Evolutionary conservation across 2,329 filamentous ascomycete species (phyloP).

Genomic region (Pseudogymnoascus sp.): DNA sequence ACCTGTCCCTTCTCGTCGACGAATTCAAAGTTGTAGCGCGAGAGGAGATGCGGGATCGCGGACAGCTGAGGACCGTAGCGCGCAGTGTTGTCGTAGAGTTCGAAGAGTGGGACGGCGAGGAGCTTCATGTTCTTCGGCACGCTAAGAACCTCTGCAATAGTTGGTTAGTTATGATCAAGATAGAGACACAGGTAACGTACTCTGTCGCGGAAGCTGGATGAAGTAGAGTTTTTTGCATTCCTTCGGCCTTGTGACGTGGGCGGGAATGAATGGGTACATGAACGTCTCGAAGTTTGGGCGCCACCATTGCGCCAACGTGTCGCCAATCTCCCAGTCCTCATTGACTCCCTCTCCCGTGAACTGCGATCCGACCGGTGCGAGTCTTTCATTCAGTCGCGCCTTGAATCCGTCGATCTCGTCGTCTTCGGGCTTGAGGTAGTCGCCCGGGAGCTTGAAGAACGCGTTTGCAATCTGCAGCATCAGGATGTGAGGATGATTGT

Average conservation of each 20-base stretch:
- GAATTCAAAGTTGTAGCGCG: conserved; percentile 95
- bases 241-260: conserved; percentile 91
- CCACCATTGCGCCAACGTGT: conserved; percentile 98
- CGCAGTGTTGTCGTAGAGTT: conserved; percentile 94
- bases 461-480: conserved; percentile 99
- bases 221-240: conserved; percentile 99
- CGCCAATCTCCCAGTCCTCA: conserved; percentile 88
- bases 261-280: conserved; percentile 97
- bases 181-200: conserved; percentile 42
- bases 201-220: conserved; percentile 85
- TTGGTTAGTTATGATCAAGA: conserved; percentile 11
- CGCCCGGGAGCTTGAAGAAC: conserved; percentile 97
- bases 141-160: conserved; percentile 68
- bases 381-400: conserved; percentile 77
- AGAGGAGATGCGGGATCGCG: conserved; percentile 89
- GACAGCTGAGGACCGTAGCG: conserved; percentile 93
- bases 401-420: conserved; percentile 96
- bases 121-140: conserved; percentile 99
- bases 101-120: conserved; percentile 90
- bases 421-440: conserved; percentile 83
- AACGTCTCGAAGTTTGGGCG: conserved; percentile 98
- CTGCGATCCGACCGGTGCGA: conserved; percentile 81
- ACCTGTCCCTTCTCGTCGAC: conserved; percentile 88
- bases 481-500: conserved; percentile 96
- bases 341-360: conserved; percentile 78